phyloP scores from a whole-genome alignment of 2,329 filamentous ascomycete genomes.

The Ceratocystis lukuohia region DNA sequence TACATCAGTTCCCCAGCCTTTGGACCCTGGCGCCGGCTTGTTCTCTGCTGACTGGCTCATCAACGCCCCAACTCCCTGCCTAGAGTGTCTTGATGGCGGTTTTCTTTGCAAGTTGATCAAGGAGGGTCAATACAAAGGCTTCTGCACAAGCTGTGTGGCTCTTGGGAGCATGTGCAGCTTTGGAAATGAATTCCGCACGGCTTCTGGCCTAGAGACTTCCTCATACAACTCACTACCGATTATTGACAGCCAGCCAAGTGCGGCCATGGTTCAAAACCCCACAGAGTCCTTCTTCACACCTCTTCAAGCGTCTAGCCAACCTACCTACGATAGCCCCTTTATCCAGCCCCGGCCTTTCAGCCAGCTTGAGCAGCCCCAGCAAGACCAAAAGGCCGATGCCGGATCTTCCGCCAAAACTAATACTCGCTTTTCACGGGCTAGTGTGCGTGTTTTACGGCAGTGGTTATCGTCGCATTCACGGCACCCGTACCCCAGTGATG shows the following conservation, averaged over 20 bases:
- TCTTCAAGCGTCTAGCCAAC: neutral
- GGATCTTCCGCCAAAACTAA: constrained; percentile 41
- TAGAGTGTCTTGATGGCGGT: constrained; percentile 37
- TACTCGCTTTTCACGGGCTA: constrained; percentile 65
- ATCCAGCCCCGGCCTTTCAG: neutral
- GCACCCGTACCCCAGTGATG: constrained; percentile 78
- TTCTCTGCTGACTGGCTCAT: constrained; percentile 27
- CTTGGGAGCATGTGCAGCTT: constrained; percentile 47
- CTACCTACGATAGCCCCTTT: neutral
- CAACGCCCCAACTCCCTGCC: constrained; percentile 36
- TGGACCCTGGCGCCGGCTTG: constrained; percentile 19
- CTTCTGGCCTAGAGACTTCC: constrained; percentile 28
- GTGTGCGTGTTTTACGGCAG: constrained; percentile 65
- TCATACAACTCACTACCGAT: constrained; percentile 35
- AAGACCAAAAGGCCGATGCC: neutral
- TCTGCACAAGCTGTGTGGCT: constrained; percentile 50
- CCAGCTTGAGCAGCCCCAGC: neutral
- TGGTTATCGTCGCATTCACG: constrained; percentile 71
- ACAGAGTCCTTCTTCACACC: neutral
- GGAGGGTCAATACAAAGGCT: constrained; percentile 46
- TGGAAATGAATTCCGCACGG: constrained; percentile 25
- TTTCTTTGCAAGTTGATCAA: constrained; percentile 48
- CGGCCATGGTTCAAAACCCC: constrained; percentile 21
- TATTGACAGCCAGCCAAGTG: constrained; percentile 32
- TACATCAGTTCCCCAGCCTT: constrained; percentile 19